Evolutionary conservation across 2,329 filamentous ascomycete genomes (phyloP).

Genomic region (Arthrobotrys sphaeroides): DNA sequence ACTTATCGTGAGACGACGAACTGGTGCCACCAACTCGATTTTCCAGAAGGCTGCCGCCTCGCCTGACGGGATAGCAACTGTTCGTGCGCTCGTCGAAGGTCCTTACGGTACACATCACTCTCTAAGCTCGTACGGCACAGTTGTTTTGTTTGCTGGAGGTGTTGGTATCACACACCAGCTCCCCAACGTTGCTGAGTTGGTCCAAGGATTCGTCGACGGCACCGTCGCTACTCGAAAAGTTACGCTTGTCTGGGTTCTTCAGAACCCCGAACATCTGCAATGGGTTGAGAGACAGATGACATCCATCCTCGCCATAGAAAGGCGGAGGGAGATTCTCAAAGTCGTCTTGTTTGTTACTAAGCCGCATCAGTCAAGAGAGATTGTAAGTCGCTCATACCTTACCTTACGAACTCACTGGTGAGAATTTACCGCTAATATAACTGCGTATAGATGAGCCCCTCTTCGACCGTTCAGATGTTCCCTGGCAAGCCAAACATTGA

Average conservation of each 20-base stretch:
- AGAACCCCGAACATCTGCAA: slow-evolving; percentile 80
- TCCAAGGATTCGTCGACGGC: slow-evolving; percentile 73
- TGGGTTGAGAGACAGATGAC: slow-evolving; percentile 89
- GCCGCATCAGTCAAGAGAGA: slow-evolving; percentile 59
- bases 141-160: slow-evolving; percentile 80
- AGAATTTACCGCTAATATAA: slow-evolving; percentile 8
- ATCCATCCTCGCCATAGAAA: slow-evolving; percentile 77
- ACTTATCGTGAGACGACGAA: slow-evolving; percentile 77
- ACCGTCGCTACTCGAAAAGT: slow-evolving; percentile 77
- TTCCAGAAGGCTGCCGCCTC: slow-evolving; percentile 73
- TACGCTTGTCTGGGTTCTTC: slow-evolving; percentile 80
- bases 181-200: slow-evolving; percentile 76
- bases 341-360: slow-evolving; percentile 82
- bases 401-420: not conserved
- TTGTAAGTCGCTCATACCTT: slow-evolving; percentile 61
- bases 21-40: slow-evolving; percentile 76
- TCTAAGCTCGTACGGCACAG: slow-evolving; percentile 79
- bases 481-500: slow-evolving; percentile 79
- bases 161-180: slow-evolving; percentile 84
- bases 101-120: slow-evolving; percentile 78
- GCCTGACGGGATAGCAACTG: slow-evolving; percentile 70
- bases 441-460: slow-evolving; percentile 66
- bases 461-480: slow-evolving; percentile 83
- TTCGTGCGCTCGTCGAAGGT: slow-evolving; percentile 76
- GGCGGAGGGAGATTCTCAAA: slow-evolving; percentile 75